Evolutionary conservation across 345 rosid genomes (phyloP), one percentile per base, ranked within the genome.

Genomic region (Luvunga scandens): DNA sequence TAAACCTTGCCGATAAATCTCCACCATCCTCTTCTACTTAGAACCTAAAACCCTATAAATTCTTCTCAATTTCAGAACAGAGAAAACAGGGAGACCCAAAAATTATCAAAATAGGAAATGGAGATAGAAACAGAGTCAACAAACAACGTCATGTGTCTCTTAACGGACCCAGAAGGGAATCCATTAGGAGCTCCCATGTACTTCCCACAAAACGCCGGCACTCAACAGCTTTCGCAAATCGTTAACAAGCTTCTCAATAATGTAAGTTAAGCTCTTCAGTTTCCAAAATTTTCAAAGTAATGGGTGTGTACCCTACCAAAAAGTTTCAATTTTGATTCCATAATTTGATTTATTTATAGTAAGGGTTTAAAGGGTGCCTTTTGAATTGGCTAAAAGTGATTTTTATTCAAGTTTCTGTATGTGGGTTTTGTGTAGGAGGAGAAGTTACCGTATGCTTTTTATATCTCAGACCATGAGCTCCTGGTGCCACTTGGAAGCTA

Each of bases 381-480:
- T 31, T 75, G 48, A 45, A 42, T 69, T 34, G 21, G 63, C 19
- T 42, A n/a, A 31, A 39, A 18, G 33, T 25, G 34, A n/a, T 36
- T 53, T 53, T 53, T 2, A 18, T 53, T 45, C 18, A 69, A 78
- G 34, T 77, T 39, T 82, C 65, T 42, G 8, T 77, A 75, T 72
- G 76, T 75, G 78, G 36, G 73, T 19, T 45, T 59, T 68, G 57
- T 81, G 42, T 86, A 94, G 99, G 97, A 91, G 86, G 98, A 92
- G 85, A 90, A 91, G 85, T 72, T 96, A 63, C 99, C 98, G 13
- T 90, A 91, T 85, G 84, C 93, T 75, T 96, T 94, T 83, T 96
- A 89, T 77, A 85, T 92, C 87, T 89, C 89, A 67, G 93, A 94
- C 79, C 90, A 91, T 81, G 99, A 90, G 88, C 97, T 96, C 77